Percentiles rank a stretch among this genome's conserved stretches.
These are phyloP conservation scores for Theobroma grandiflorum DNA, from an alignment of 441 rosid species.

Conservation along the genomic window DNA sequence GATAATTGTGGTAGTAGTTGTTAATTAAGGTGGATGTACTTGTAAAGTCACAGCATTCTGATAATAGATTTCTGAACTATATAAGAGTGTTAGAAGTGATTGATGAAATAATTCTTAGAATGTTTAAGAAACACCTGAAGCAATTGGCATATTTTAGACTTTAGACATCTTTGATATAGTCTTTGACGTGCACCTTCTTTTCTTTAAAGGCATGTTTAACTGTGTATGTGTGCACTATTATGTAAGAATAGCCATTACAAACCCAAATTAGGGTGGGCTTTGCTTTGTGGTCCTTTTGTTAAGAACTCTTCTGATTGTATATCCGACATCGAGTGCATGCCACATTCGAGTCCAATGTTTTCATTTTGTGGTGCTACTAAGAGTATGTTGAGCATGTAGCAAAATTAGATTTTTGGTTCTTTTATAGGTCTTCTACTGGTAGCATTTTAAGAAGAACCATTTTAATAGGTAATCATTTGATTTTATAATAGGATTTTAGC, in stretches of 20 bases:
- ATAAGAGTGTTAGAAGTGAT: background rate
- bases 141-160: background rate
- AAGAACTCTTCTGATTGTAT: background rate
- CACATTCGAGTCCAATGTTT: background rate
- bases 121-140: background rate
- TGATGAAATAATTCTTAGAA: background rate
- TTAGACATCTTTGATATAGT: background rate
- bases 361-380: background rate
- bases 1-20: background rate
- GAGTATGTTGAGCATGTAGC: slow-evolving; percentile 5
- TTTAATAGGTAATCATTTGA: background rate
- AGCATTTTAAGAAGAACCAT: background rate
- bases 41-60: background rate
- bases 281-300: background rate
- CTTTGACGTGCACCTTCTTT: background rate
- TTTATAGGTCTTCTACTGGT: background rate
- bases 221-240: background rate
- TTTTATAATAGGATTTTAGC: background rate
- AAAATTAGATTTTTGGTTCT: background rate
- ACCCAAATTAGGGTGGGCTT: background rate
- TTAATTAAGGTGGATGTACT: background rate
- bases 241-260: background rate
- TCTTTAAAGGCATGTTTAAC: background rate
- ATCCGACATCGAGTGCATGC: background rate
- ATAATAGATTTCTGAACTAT: background rate